Conservation (phyloP, 371 early-diverging fungal species). For the Mortierella sp. region DNA sequence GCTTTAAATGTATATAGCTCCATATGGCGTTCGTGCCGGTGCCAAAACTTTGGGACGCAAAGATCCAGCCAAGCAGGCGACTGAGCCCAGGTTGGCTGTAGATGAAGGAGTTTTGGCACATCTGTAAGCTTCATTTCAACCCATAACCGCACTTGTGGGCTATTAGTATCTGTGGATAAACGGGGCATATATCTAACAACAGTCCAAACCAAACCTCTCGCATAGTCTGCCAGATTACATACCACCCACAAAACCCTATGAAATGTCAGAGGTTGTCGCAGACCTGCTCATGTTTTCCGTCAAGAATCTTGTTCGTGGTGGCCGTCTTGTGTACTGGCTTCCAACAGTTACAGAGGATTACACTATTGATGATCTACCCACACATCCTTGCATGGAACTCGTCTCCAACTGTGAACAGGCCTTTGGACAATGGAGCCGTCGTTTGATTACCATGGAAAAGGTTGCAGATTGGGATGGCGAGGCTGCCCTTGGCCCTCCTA, state of each 20-base stretch:
- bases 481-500: constrained; percentile 30
- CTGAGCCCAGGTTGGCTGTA: constrained; percentile 62
- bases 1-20: constrained; percentile 69
- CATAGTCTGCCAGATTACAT: constrained; percentile 75
- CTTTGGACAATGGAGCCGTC: constrained; percentile 95
- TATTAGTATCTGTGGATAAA: too few species aligned
- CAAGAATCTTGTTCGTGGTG: constrained; percentile 81
- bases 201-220: too few species aligned
- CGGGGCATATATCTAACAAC: too few species aligned
- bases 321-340: constrained; percentile 96
- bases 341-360: constrained; percentile 93
- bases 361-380: constrained; percentile 82
- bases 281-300: constrained; percentile 93
- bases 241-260: constrained; percentile 94
- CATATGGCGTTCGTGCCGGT: constrained; percentile 98
- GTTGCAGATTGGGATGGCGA: constrained; percentile 55
- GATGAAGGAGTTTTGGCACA: constrained; percentile 75
- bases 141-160: too few species aligned
- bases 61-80: constrained; percentile 67
- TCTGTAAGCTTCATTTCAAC: constrained; percentile 57
- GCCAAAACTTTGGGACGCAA: constrained; percentile 92
- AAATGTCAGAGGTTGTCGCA: constrained; percentile 89
- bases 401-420: constrained; percentile 92
- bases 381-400: constrained; percentile 84
- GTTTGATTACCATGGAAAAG: constrained; percentile 96